These are phyloP conservation scores for Lecanicillium sp. DNA, from an alignment of 2,329 filamentous ascomycete genomes.

Conservation along the genomic window DNA sequence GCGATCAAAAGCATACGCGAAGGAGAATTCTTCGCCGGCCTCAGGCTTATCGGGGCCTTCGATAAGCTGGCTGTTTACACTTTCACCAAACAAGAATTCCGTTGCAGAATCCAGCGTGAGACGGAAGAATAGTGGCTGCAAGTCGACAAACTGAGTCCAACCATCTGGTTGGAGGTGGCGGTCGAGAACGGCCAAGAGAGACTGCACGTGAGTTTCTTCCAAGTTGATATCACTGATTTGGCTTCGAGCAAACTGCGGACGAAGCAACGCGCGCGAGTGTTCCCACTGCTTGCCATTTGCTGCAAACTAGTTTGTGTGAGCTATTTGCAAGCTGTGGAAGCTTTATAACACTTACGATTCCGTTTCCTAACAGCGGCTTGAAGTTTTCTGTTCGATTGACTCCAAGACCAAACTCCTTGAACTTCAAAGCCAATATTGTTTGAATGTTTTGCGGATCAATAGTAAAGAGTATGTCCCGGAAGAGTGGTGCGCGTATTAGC, in stretches of 20 bases:
- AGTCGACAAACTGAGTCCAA: conserved; percentile 29
- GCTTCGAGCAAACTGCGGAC: conserved; percentile 32
- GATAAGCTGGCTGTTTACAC: conserved; percentile 27
- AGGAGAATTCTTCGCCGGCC: conserved; percentile 15
- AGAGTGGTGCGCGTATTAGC: conserved; percentile 11
- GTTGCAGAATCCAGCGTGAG: conserved; percentile 40
- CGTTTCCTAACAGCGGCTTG: conserved; percentile 33
- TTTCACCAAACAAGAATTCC: conserved; percentile 55
- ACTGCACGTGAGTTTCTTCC: conserved; percentile 28
- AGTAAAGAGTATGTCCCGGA: conserved; percentile 13
- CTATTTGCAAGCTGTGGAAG: not conserved
- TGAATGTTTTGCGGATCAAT: conserved; percentile 20
- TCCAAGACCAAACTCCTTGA: conserved; percentile 19
- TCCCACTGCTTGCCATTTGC: conserved; percentile 27
- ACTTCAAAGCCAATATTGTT: conserved; percentile 17
- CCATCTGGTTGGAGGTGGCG: conserved; percentile 19
- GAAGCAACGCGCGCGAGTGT: conserved; percentile 27
- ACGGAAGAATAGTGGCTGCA: conserved; percentile 39
- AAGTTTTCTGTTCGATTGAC: conserved; percentile 16
- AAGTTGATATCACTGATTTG: conserved; percentile 35
- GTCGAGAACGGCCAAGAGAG: conserved; percentile 18
- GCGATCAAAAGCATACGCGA: conserved; percentile 23
- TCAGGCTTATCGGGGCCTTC: conserved; percentile 11
- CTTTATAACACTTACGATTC: conserved; percentile 20
- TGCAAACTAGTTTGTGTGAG: conserved; percentile 18